A percentile compares a stretch with the other conserved stretches of the same genome.
Conservation (phyloP, 2,329 filamentous ascomycete species). For the Colletotrichum sidae region DNA sequence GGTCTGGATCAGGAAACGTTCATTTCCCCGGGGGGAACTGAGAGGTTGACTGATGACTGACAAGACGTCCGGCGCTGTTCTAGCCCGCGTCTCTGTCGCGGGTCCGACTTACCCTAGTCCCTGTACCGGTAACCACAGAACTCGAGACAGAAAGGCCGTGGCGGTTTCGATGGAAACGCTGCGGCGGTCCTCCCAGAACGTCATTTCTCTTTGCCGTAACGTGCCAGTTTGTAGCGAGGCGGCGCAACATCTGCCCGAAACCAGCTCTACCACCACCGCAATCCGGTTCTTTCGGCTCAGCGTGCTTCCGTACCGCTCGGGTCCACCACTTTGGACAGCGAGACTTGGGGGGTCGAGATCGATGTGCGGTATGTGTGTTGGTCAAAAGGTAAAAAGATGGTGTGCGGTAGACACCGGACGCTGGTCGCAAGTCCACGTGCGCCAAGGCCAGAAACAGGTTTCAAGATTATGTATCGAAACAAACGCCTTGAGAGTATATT, state of each 20-base stretch:
- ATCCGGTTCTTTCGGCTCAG: conserved; percentile 27
- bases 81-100: no score
- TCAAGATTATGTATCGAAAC: conserved; percentile 34
- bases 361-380: conserved; percentile 8
- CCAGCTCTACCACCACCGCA: conserved; percentile 22
- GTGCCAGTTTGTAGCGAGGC: conserved; percentile 10
- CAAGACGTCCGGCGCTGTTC: no score
- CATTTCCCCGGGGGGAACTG: not conserved
- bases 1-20: not conserved
- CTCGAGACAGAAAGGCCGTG: not conserved
- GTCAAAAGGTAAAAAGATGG: conserved; percentile 15
- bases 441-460: conserved; percentile 34
- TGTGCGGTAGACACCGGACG: conserved; percentile 11
- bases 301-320: conserved; percentile 31
- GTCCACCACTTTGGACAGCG: conserved; percentile 11
- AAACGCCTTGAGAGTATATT: conserved; percentile 35
- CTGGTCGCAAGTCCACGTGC: conserved; percentile 32
- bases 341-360: not conserved
- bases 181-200: conserved; percentile 2
- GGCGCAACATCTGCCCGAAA: conserved; percentile 26
- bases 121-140: no score
- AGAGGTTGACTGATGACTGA: no score
- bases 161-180: not conserved
- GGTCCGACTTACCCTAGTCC: no score
- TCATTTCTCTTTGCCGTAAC: conserved; percentile 18